Conservation (phyloP, 2,329 filamentous ascomycete genomes). For the Cyphellophora europaea region DNA sequence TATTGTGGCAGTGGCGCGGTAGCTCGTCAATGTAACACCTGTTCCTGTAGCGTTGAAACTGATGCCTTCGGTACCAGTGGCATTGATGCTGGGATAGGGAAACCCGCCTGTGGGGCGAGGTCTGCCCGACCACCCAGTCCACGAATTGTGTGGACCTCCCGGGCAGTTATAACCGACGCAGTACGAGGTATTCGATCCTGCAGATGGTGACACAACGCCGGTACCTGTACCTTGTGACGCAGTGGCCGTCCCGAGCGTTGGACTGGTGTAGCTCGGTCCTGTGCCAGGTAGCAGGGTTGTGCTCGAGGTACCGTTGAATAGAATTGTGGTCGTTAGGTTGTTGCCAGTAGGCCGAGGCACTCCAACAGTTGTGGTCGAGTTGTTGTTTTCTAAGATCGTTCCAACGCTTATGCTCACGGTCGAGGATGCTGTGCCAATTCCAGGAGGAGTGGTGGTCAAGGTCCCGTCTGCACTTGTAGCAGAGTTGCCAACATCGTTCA, state of each 20-base stretch:
- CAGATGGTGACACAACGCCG: background rate
- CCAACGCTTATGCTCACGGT: background rate
- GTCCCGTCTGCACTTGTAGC: no score
- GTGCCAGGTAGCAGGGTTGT: background rate
- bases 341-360: background rate
- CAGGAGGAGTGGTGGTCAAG: no score
- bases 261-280: background rate
- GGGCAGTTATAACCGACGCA: background rate
- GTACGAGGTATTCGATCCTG: background rate
- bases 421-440: no score
- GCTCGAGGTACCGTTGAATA: background rate
- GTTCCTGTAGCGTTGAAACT: no score
- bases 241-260: background rate
- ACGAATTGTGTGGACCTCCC: background rate
- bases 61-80: background rate
- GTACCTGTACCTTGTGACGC: background rate
- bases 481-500: background rate
- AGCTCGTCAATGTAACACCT: no score
- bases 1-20: background rate
- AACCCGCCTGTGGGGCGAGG: background rate
- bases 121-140: no score
- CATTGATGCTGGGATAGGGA: background rate
- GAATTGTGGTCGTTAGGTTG: background rate
- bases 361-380: background rate
- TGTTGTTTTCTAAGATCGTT: background rate